A percentile compares a stretch with the other conserved stretches of the same genome.
Evolutionary conservation across 2,329 filamentous ascomycete species (phyloP).

Genomic region (Phialophora chinensis): DNA sequence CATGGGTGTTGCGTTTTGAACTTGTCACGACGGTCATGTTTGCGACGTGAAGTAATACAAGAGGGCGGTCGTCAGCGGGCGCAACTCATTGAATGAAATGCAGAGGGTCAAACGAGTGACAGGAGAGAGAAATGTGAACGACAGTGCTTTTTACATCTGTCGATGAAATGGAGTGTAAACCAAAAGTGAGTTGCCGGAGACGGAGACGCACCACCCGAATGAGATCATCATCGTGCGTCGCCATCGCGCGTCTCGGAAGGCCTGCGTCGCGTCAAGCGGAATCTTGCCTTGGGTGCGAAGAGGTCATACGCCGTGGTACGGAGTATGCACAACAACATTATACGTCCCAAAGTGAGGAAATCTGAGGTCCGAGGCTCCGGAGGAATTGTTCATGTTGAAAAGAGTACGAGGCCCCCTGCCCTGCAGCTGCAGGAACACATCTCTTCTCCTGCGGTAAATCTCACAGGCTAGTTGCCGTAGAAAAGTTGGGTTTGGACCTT

Average conservation of each 20-base stretch:
- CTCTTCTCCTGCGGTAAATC: slow-evolving; percentile 1
- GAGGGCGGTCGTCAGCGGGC: neutral
- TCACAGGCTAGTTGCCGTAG: slow-evolving; percentile 5
- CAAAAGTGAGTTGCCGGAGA: slow-evolving; percentile 15
- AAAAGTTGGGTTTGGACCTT: neutral
- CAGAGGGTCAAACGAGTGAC: neutral
- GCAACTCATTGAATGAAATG: neutral
- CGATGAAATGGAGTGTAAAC: neutral
- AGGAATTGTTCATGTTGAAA: neutral
- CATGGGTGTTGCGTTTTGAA: slow-evolving; percentile 7
- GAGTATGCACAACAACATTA: neutral
- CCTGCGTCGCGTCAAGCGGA: neutral
- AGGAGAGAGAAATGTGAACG: neutral
- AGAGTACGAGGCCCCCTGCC: neutral
- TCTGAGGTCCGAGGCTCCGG: neutral
- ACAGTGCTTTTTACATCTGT: neutral
- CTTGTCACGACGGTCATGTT: slow-evolving; percentile 17
- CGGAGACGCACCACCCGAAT: slow-evolving; percentile 24
- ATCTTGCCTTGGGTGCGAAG: neutral
- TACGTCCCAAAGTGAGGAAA: neutral
- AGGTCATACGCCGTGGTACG: no score
- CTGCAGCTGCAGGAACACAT: slow-evolving; percentile 9
- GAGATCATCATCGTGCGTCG: slow-evolving; percentile 20
- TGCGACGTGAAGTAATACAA: neutral
- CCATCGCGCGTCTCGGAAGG: slow-evolving; percentile 1